Base-by-base conservation (phyloP, 2,329 filamentous ascomycete species). In the Botrytis fabae region DNA sequence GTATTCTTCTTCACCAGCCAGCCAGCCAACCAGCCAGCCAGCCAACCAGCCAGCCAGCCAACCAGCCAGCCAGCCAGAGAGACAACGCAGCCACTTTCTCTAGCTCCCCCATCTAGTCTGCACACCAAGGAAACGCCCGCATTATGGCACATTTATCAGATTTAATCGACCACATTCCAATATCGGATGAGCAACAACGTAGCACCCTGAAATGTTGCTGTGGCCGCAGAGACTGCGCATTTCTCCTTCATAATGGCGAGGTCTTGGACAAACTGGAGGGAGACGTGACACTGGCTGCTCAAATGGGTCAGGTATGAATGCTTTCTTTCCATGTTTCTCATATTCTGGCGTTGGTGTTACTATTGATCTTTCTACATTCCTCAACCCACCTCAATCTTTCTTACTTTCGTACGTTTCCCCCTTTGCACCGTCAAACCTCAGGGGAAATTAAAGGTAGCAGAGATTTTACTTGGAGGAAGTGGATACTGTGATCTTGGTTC, bases 241-340 rank as follows among this genome's bases (percentile, higher is more conserved):
- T 92, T 81, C 87, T 98, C 75, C 90, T 89, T 82, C 91, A 95
- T 83, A 98, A 95, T 83, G 91, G 90, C 82, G 86, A 88, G 63
- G 86, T 94, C 75, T 86, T 98, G 64, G 91, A 93, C 78, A 91
- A 89, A 75, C 87, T 98, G 76, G 95, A 98, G 83, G 92, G 91
- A 78, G 93, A 98, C 84, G 92, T 98, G 71, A 90, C 91, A 78
- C 93, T 90, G 70, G 96, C 96, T 59, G 96, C 94, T 66, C 88
- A 92, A 81, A 88, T 98, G 79, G 96, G 96, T 77, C 93, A 98
- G 92, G 95, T 98, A 91, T 81, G 93, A 89, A 70, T 10, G 76
- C 18, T 75, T 78, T 66, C 60, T 62, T n/a, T 62, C 35, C n/a
- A 61, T 40, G 25, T n/a, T 54, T 54, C 48, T 54, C 48, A 54